These are phyloP conservation scores for Cantharellus anzutake DNA, from an alignment of 768 basidiomycete genomes.

Conservation along the genomic window DNA sequence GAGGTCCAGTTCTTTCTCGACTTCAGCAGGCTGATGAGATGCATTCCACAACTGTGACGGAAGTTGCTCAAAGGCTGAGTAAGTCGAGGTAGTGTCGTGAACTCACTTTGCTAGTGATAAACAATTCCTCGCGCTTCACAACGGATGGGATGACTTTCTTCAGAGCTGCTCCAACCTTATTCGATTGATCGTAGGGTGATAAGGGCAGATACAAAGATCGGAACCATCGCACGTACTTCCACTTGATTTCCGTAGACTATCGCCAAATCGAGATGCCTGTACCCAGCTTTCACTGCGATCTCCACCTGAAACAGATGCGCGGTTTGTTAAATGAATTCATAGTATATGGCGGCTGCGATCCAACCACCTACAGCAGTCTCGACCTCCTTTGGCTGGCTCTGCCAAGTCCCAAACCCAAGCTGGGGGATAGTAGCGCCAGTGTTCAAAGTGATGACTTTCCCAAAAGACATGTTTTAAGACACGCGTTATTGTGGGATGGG, in stretches of 20 bases:
- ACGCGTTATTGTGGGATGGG: too few relatives aligned
- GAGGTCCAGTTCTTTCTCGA: conserved; percentile 57
- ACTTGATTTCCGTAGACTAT: conserved; percentile 65
- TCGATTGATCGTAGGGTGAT: conserved; percentile 7
- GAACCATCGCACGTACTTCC: conserved; percentile 22
- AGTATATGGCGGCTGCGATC: conserved; percentile 13
- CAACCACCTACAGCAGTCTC: conserved; percentile 12
- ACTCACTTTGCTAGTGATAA: conserved; percentile 14
- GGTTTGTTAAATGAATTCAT: neutral
- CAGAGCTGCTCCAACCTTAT: conserved; percentile 41
- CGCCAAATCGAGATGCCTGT: conserved; percentile 73
- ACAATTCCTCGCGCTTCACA: conserved; percentile 63
- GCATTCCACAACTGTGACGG: conserved; percentile 54
- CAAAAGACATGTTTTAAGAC: conserved; percentile 23
- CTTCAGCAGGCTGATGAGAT: conserved; percentile 41
- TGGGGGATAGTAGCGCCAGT: conserved; percentile 42
- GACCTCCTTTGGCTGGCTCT: conserved; percentile 50
- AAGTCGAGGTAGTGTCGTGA: neutral
- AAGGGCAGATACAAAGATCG: neutral
- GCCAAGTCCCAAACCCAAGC: conserved; percentile 73
- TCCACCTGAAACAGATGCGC: conserved; percentile 33
- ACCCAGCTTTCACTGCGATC: conserved; percentile 52
- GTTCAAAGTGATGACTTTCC: conserved; percentile 22
- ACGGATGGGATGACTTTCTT: conserved; percentile 61
- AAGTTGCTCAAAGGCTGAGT: neutral